Percentiles rank a stretch among this genome's conserved stretches.
Evolutionary conservation across 208 protist species (phyloP).

Genomic region (Acanthamoeba lugdunensis): DNA sequence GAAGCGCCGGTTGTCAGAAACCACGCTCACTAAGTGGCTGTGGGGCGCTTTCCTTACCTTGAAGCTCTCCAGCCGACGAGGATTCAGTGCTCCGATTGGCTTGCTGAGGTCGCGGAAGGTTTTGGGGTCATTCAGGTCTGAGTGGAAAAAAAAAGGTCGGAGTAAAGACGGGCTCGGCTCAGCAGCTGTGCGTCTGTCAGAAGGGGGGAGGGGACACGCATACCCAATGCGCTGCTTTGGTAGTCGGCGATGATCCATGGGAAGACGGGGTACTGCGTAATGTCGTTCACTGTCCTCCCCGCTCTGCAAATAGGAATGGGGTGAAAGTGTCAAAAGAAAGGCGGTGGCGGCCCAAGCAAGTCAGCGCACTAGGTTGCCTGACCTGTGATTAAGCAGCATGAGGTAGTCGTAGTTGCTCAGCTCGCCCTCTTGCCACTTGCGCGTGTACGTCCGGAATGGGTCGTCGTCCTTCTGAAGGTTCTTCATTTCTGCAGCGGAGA

Average conservation of each 20-base stretch:
- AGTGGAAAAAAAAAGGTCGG: not conserved
- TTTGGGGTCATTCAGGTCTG: conserved; percentile 84
- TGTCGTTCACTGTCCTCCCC: conserved; percentile 86
- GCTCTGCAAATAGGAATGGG: conserved; percentile 64
- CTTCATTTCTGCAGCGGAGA: conserved; percentile 51
- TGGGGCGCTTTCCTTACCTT: conserved; percentile 73
- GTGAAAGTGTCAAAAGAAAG: too few species aligned
- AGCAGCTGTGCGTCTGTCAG: not conserved
- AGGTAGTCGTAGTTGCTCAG: conserved; percentile 94
- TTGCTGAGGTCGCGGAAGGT: conserved; percentile 92
- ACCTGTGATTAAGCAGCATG: conserved; percentile 89
- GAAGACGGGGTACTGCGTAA: conserved; percentile 92
- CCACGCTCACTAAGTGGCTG: not conserved
- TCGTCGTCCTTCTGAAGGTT: conserved; percentile 30
- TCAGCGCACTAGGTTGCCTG: too few species aligned
- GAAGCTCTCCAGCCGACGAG: conserved; percentile 86
- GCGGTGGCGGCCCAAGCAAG: too few species aligned
- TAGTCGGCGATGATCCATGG: conserved; percentile 94
- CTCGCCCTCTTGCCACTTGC: conserved; percentile 78
- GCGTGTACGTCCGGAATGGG: not conserved
- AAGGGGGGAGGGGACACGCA: not conserved
- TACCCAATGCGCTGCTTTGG: conserved; percentile 82
- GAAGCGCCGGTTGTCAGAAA: not conserved
- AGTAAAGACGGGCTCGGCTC: not conserved
- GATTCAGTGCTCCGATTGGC: conserved; percentile 92